These are phyloP conservation scores for Epichloe aotearoae DNA, from an alignment of 2,329 filamentous ascomycete genomes.

Conservation along the genomic window DNA sequence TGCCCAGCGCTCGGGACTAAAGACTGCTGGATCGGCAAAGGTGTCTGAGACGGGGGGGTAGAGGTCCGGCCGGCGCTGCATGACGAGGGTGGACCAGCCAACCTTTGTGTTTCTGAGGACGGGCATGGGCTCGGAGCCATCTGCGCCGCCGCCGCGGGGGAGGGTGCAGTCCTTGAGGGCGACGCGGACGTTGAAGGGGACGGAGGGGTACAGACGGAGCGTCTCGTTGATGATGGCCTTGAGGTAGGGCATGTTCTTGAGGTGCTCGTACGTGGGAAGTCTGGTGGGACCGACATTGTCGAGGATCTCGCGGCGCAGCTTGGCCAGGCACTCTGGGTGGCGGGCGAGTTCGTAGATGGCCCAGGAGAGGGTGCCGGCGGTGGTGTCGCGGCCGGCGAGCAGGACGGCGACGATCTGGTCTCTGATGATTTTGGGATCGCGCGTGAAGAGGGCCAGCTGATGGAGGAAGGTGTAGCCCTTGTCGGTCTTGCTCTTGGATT, in stretches of 20 bases:
- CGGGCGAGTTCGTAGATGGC: slow-evolving; percentile 68
- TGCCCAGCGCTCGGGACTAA: slow-evolving; percentile 38
- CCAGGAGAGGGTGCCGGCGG: slow-evolving; percentile 70
- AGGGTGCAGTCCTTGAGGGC: slow-evolving; percentile 62
- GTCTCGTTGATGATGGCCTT: slow-evolving; percentile 63
- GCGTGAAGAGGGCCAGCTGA: slow-evolving; percentile 64
- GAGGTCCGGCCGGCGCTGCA: slow-evolving; percentile 36
- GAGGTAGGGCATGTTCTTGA: slow-evolving; percentile 82
- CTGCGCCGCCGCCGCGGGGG: slow-evolving; percentile 53
- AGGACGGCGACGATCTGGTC: slow-evolving; percentile 77
- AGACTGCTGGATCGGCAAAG: slow-evolving; percentile 24
- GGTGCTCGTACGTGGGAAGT: slow-evolving; percentile 59
- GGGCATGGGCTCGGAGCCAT: slow-evolving; percentile 21
- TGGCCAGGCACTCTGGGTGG: slow-evolving; percentile 51
- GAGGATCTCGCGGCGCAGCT: slow-evolving; percentile 62
- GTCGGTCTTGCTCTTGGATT: slow-evolving; percentile 54
- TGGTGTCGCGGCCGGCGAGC: slow-evolving; percentile 78
- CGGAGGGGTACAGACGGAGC: slow-evolving; percentile 61
- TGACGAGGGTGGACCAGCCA: slow-evolving; percentile 35
- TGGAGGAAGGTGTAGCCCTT: slow-evolving; percentile 74
- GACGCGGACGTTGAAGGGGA: slow-evolving; percentile 67
- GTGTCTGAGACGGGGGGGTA: slow-evolving; percentile 29
- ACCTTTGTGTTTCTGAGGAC: slow-evolving; percentile 33
- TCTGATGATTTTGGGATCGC: slow-evolving; percentile 56
- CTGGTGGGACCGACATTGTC: slow-evolving; percentile 48